Evolutionary conservation across 1,284 basidiomycete species (phyloP).

Genomic region (Apiotrichum sp.): DNA sequence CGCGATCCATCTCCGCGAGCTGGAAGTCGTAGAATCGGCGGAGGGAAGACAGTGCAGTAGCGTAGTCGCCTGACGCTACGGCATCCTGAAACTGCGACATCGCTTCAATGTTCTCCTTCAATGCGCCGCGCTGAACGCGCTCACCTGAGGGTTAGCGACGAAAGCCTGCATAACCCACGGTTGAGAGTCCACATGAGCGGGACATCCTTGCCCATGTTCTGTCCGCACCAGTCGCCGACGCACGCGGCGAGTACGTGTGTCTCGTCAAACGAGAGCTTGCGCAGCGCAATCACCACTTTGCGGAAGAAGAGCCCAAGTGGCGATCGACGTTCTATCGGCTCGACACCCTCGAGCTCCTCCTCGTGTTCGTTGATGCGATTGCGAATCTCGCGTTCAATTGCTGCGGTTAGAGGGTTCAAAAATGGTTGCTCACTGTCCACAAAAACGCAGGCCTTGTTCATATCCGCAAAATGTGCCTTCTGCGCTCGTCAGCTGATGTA

Average conservation of each 20-base stretch:
- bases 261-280: constrained; percentile 40
- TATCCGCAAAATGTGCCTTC: constrained; percentile 21
- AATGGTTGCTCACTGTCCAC: constrained; percentile 27
- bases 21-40: constrained; percentile 45
- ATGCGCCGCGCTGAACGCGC: not conserved
- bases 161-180: not conserved
- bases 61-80: constrained; percentile 35
- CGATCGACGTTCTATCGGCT: constrained; percentile 28
- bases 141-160: not conserved
- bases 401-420: constrained; percentile 2
- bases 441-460: constrained; percentile 28
- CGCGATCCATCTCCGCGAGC: constrained; percentile 29
- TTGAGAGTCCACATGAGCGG: not conserved
- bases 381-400: constrained; percentile 29
- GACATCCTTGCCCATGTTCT: not conserved
- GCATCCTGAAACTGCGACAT: constrained; percentile 28
- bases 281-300: constrained; percentile 26
- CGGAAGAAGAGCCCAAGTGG: constrained; percentile 41
- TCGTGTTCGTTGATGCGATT: constrained; percentile 32
- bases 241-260: constrained; percentile 29
- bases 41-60: constrained; percentile 31
- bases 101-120: not conserved
- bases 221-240: constrained; percentile 34
- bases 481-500: not conserved
- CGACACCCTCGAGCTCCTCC: constrained; percentile 15